A percentile compares a stretch with the other conserved stretches of the same genome.
Evolutionary conservation across 2,329 filamentous ascomycete species (phyloP).

Genomic region (Microdochium paspali): DNA sequence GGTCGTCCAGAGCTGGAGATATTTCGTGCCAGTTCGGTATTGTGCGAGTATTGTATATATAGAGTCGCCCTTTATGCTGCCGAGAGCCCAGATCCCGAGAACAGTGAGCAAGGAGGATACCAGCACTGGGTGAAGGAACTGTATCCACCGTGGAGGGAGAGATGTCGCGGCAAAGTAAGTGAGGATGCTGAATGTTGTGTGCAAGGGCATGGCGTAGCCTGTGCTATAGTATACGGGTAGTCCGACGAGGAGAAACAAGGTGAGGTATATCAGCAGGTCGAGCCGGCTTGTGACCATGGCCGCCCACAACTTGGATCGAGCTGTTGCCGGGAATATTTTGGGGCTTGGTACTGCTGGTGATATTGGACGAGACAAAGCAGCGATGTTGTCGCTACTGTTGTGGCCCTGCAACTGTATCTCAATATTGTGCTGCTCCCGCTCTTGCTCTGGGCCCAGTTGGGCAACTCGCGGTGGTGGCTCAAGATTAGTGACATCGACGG

Average conservation of each 20-base stretch:
- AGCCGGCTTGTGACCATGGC: constrained; percentile 32
- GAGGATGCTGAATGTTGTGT: constrained; percentile 37
- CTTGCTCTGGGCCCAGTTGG: not conserved
- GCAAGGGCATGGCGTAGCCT: constrained; percentile 41
- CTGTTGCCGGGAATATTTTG: not conserved
- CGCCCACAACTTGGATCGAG: constrained; percentile 40
- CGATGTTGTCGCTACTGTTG: not conserved
- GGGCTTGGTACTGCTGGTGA: constrained; percentile 1
- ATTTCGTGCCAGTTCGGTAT: constrained; percentile 44
- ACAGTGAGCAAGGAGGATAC: constrained; percentile 44
- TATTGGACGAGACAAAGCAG: constrained; percentile 5
- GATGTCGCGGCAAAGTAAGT: constrained; percentile 40
- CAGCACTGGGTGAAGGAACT: constrained; percentile 48
- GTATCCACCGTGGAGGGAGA: constrained; percentile 36
- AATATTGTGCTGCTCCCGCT: too few species aligned
- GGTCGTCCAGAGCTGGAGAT: constrained; percentile 37
- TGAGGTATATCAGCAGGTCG: constrained; percentile 33
- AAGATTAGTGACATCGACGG: constrained; percentile 5
- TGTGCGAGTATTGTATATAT: constrained; percentile 30
- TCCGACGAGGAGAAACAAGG: constrained; percentile 39
- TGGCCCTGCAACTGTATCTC: not conserved
- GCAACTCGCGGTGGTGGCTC: constrained; percentile 5
- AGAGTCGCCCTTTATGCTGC: constrained; percentile 28
- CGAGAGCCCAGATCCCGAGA: constrained; percentile 42
- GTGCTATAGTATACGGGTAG: constrained; percentile 43